Base-by-base conservation (phyloP, 164 flowering plant genomes). In the Nymphaea colorata region DNA sequence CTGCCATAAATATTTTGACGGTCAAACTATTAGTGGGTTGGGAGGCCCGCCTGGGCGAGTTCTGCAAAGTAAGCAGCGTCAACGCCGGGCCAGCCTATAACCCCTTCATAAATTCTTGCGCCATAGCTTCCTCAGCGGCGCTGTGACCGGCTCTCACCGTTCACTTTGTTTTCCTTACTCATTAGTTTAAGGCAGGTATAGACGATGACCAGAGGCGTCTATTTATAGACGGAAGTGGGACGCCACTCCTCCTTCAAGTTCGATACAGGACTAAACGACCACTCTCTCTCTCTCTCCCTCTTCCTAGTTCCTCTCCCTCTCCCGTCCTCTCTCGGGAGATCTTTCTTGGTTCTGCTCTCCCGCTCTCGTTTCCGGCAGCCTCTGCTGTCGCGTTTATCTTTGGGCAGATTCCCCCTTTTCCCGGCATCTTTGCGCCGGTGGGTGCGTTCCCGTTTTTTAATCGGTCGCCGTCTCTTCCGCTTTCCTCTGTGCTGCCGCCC, bases 121-220 rank as follows among this genome's bases (percentile, higher is more conserved):
- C 90, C 36, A 25, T 25, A 25, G 66, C 55, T n/a, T 14, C 14
- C 5, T 57, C 1, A 16, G 15, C 16, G 63, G 84, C 88, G 94
- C 96, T 64, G 90, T 91, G 85, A 76, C 16, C 87, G 70, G 88
- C 78, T 86, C 93, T 68, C 90, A 84, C 90, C 87, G 76, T 66
- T 78, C 87, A 87, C 97, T 86, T 91, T 91, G 97, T 89, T 93
- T 93, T 90, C 97, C 96, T 93, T 93, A 90, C 98, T 93, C 96
- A 89, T 93, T 93, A 93, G 95, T 90, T 90, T 93, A 90, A 88
- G 96, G 95, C 98, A 82, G 41, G 16, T 76, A 68, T 3, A 0
- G 7, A 0, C 3, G 7, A 0, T 5, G 7, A 55, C 59, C 0
- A 8, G 12, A 10, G 12, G 12, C 16, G 59, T 25, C 10, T 55